These are phyloP conservation scores for Nematocida major DNA, from an alignment of 371 early-diverging fungal genomes.

Conservation along the genomic window DNA sequence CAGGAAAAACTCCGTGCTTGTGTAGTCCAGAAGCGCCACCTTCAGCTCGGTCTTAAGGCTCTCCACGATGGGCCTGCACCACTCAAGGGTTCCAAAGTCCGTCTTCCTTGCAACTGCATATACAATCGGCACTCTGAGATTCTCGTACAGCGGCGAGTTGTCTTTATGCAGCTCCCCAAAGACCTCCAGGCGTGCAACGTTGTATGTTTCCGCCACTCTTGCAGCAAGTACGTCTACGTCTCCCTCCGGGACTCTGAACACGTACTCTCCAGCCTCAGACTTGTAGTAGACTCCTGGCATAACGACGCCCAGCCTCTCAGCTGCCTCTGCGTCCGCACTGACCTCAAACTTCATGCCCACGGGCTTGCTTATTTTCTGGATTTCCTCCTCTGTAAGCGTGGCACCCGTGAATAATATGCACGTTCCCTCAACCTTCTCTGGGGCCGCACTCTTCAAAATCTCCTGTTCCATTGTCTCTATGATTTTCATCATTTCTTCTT, in stretches of 20 bases:
- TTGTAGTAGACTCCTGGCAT: conserved; percentile 37
- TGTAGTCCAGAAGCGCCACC: conserved; percentile 36
- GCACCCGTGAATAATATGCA: conserved; percentile 16
- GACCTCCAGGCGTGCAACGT: conserved; percentile 4
- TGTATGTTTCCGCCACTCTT: background rate
- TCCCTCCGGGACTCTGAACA: background rate
- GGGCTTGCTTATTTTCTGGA: background rate
- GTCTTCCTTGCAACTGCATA: background rate
- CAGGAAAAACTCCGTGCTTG: conserved; percentile 31
- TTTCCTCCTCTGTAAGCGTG: background rate
- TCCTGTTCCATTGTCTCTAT: background rate
- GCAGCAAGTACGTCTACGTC: background rate
- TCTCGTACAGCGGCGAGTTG: conserved; percentile 29
- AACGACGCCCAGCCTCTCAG: background rate
- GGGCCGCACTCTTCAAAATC: too few relatives aligned
- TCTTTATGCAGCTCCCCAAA: conserved; percentile 30
- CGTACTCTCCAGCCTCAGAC: conserved; percentile 1
- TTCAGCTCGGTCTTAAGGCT: conserved; percentile 5
- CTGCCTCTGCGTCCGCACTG: conserved; percentile 12
- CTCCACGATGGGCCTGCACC: conserved; percentile 1
- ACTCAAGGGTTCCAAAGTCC: background rate
- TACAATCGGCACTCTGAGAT: background rate
- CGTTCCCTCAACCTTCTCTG: background rate
- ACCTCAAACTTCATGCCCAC: background rate
- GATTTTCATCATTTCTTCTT: background rate